Evolutionary conservation across 2,329 filamentous ascomycete genomes (phyloP), one percentile per base, ranked within the genome.

Genomic region (Penicillium carneum): DNA sequence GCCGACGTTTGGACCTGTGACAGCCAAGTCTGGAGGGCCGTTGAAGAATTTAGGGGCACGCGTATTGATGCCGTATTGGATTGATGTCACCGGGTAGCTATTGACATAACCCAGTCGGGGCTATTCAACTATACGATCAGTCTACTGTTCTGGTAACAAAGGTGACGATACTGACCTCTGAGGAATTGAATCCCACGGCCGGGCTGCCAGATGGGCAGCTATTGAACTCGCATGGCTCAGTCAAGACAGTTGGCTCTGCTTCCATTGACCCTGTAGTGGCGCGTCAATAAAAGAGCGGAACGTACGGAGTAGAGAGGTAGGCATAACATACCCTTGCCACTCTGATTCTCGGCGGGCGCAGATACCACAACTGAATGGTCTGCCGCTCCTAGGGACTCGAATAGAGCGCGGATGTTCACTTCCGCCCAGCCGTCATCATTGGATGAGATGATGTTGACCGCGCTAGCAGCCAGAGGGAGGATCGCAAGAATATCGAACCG

Each of bases 401-500:
- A 85, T 53, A 90, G 79, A 0, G 82, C 81, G 16, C 89, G 84
- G 51, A 88, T 77, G 69, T 91, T 90, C 42, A 83, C 83, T 77
- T 90, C 89, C 5, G 88, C 87, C 89, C 89, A 91, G 36, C 89
- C 89, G 71, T 91, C 89, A 66, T 91, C 89, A 74, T 91, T 91
- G 65, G 84, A 84, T 59, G 88, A 86, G 56, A 91, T 72, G 69
- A 89, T 85, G 66, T 86, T 86, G 47, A 83, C 71, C 56, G 73
- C 75, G 29, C 68, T 67, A 9, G 66, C 66, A 9, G 63, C 55
- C 8, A 73, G 51, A 6, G 64, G 62, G 38, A 59, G 31, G 11
- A 67, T 16, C 9, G 51, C 54, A 16, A 60, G 33, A 29, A 45
- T 11, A 20, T 57, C 57, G 20, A 70, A 49, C n/a, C 63, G 67